Evolutionary conservation across 805 yeast species (phyloP).

Genomic region (Metschnikowia picachoensis): DNA sequence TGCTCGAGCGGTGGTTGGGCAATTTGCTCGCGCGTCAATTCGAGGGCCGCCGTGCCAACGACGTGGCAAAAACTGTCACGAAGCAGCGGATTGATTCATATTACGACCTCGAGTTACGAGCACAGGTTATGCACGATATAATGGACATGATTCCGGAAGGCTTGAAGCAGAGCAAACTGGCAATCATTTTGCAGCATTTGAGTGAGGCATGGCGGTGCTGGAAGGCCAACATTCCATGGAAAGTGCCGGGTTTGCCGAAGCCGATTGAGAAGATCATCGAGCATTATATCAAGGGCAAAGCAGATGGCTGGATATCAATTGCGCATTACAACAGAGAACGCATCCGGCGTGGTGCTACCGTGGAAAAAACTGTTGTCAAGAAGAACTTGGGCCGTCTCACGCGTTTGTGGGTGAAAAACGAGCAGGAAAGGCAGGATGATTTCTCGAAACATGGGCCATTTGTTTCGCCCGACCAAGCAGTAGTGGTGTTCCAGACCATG

Average conservation of each 20-base stretch:
- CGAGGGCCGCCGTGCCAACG: slow-evolving; percentile 91
- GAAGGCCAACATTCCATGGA: slow-evolving; percentile 99
- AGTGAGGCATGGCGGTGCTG: slow-evolving; percentile 99
- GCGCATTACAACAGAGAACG: slow-evolving; percentile 92
- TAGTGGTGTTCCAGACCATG: slow-evolving; percentile 78
- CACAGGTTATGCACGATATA: slow-evolving; percentile 93
- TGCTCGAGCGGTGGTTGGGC: slow-evolving; percentile 92
- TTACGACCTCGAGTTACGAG: slow-evolving; percentile 87
- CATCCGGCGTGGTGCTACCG: slow-evolving; percentile 82
- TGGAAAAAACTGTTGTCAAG: slow-evolving; percentile 90
- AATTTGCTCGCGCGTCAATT: slow-evolving; percentile 88
- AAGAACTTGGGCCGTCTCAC: slow-evolving; percentile 91
- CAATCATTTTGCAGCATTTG: slow-evolving; percentile 84
- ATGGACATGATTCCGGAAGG: slow-evolving; percentile 97
- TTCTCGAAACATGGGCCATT: slow-evolving; percentile 86
- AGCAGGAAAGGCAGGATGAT: slow-evolving; percentile 80
- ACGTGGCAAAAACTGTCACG: slow-evolving; percentile 88
- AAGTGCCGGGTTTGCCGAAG: slow-evolving; percentile 92
- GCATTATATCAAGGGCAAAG: slow-evolving; percentile 88
- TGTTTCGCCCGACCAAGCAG: slow-evolving; percentile 83
- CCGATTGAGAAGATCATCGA: slow-evolving; percentile 85
- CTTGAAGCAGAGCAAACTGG: slow-evolving; percentile 78
- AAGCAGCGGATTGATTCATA: slow-evolving; percentile 95
- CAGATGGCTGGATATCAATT: slow-evolving; percentile 93
- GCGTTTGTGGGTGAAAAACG: slow-evolving; percentile 86